These are phyloP conservation scores for Trichoderma arundinaceum DNA, from an alignment of 2,329 filamentous ascomycete genomes.

Conservation along the genomic window DNA sequence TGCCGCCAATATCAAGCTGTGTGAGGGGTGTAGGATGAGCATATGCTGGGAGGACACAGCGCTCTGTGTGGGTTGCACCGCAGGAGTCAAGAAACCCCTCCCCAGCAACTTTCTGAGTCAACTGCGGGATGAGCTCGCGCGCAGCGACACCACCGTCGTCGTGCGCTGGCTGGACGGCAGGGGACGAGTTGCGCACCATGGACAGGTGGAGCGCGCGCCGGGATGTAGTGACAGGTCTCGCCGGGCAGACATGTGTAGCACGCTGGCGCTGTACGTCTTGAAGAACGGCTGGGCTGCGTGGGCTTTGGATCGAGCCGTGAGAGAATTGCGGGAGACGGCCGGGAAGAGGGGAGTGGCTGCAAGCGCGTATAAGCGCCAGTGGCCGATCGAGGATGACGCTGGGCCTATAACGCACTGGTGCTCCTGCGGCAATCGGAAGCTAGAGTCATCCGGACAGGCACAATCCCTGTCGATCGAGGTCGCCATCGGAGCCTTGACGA, in stretches of 20 bases:
- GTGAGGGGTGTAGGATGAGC: constrained; percentile 20
- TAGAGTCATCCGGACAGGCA: constrained; percentile 19
- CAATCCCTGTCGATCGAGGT: constrained; percentile 20
- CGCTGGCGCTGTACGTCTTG: constrained; percentile 8
- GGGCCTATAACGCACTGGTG: constrained; percentile 24
- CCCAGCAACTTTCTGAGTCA: constrained; percentile 16
- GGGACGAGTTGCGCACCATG: not conserved
- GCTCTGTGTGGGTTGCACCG: constrained; percentile 11
- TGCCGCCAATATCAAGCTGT: not conserved
- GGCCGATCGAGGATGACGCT: constrained; percentile 21
- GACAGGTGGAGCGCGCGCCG: constrained; percentile 14
- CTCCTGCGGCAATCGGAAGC: constrained; percentile 28
- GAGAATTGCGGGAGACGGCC: constrained; percentile 1
- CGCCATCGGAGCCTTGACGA: constrained; percentile 1
- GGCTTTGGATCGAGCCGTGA: constrained; percentile 1
- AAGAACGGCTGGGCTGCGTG: constrained; percentile 25
- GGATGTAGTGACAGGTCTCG: constrained; percentile 3
- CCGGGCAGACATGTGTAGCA: constrained; percentile 11
- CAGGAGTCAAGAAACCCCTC: constrained; percentile 1
- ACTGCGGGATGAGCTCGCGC: constrained; percentile 16
- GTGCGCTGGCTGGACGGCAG: constrained; percentile 22
- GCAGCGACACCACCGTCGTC: not conserved
- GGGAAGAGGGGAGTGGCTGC: not conserved
- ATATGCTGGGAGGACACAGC: constrained; percentile 8
- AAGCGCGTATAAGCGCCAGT: constrained; percentile 17